Conservation (phyloP, 2,329 filamentous ascomycete species). For the Mycosphaerella sp. region DNA sequence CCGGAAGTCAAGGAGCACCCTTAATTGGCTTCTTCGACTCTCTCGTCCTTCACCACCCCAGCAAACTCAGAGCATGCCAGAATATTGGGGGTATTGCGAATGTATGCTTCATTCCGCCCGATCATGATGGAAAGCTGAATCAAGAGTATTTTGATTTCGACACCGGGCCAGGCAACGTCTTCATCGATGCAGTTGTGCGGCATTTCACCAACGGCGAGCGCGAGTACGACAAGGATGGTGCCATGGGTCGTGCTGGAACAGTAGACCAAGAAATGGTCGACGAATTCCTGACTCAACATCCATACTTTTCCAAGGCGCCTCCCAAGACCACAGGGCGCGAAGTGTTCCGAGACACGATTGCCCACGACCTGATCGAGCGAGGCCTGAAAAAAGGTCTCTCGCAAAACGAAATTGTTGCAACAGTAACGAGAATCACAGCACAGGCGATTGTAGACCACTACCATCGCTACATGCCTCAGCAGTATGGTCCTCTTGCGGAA, state of each 20-base stretch:
- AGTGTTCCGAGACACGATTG: slow-evolving; percentile 53
- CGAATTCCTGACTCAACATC: slow-evolving; percentile 30
- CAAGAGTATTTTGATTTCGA: slow-evolving; percentile 29
- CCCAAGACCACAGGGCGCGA: slow-evolving; percentile 56
- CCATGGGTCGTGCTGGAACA: slow-evolving; percentile 26
- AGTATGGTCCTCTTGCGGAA: slow-evolving; percentile 42
- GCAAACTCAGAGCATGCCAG: slow-evolving; percentile 53
- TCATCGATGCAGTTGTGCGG: slow-evolving; percentile 31
- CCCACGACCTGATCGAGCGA: slow-evolving; percentile 47
- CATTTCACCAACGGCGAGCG: slow-evolving; percentile 29
- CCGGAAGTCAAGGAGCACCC: slow-evolving; percentile 51
- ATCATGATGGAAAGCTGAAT: slow-evolving; percentile 33
- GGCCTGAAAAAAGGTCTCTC: slow-evolving; percentile 22
- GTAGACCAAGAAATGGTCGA: slow-evolving; percentile 31
- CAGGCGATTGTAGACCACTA: slow-evolving; percentile 52
- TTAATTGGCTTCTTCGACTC: slow-evolving; percentile 54
- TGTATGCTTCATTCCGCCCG: slow-evolving; percentile 54
- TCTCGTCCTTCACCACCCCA: slow-evolving; percentile 51
- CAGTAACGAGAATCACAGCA: slow-evolving; percentile 54
- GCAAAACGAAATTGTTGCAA: slow-evolving; percentile 51
- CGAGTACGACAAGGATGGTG: slow-evolving; percentile 32
- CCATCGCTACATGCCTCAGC: slow-evolving; percentile 44
- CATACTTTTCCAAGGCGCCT: slow-evolving; percentile 47
- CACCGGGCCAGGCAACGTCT: slow-evolving; percentile 32
- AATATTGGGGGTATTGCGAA: slow-evolving; percentile 58